These are phyloP conservation scores for Penicillium bovifimosum DNA, from an alignment of 495 filamentous ascomycete genomes.

Conservation along the genomic window DNA sequence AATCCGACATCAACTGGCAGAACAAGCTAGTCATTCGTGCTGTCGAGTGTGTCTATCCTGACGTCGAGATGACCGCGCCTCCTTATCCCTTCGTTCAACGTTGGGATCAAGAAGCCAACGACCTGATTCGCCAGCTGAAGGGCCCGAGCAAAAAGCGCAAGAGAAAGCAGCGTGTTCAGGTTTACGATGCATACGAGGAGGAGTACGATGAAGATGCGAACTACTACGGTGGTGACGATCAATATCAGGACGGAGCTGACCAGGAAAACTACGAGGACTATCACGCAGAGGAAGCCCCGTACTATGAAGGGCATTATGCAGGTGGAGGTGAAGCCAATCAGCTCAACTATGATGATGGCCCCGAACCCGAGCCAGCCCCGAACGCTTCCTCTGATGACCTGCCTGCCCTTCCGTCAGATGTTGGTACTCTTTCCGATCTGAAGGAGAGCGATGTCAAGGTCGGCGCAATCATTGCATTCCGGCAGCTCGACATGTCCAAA, in stretches of 20 bases:
- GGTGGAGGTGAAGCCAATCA: slow-evolving; percentile 29
- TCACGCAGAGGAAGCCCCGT: slow-evolving; percentile 15
- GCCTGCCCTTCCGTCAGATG: slow-evolving; percentile 60
- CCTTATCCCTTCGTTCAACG: slow-evolving; percentile 87
- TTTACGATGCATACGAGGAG: slow-evolving; percentile 34
- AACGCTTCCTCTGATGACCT: slow-evolving; percentile 48
- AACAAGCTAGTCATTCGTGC: slow-evolving; percentile 65
- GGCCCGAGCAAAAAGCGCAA: slow-evolving; percentile 51
- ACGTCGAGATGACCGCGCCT: slow-evolving; percentile 67
- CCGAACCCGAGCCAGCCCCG: slow-evolving; percentile 15
- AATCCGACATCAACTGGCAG: slow-evolving; percentile 55
- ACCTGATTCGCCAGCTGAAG: slow-evolving; percentile 34
- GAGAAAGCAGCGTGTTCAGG: slow-evolving; percentile 48
- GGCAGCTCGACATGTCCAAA: slow-evolving; percentile 65
- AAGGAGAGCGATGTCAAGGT: slow-evolving; percentile 45
- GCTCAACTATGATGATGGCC: slow-evolving; percentile 50
- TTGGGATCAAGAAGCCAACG: slow-evolving; percentile 74
- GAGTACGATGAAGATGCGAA: slow-evolving; percentile 17
- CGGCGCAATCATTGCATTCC: slow-evolving; percentile 76
- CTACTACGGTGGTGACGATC: slow-evolving; percentile 3
- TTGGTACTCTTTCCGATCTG: slow-evolving; percentile 50
- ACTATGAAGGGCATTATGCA: slow-evolving; percentile 7
- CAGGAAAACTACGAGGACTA: slow-evolving; percentile 22
- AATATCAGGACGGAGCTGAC: slow-evolving; percentile 8
- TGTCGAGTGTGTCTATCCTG: slow-evolving; percentile 75